phyloP scores from a whole-genome alignment of 768 basidiomycete species.

The Lyophyllum atratum region DNA sequence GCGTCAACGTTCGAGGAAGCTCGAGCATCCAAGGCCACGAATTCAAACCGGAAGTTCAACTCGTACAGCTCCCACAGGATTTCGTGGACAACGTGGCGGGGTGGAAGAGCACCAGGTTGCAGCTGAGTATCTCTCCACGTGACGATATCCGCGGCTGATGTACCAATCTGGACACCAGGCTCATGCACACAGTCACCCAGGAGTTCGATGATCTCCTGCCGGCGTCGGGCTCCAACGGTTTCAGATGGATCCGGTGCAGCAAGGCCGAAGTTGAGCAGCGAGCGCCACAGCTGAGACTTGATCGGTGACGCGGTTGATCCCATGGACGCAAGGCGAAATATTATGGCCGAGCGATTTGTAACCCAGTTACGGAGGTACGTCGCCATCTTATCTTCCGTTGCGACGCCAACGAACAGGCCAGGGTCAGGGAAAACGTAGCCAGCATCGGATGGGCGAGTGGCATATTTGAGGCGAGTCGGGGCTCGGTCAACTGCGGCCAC shows the following conservation, averaged over 20 bases:
- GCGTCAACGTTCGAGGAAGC: background rate
- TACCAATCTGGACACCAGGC: background rate
- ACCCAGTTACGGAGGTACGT: slow-evolving; percentile 1
- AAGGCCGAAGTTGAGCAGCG: background rate
- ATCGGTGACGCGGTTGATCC: background rate
- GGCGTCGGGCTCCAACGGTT: background rate
- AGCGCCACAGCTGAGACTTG: background rate
- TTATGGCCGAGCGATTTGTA: background rate
- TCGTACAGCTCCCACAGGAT: slow-evolving; percentile 6
- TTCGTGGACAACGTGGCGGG: background rate
- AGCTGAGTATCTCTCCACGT: background rate
- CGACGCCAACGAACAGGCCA: background rate
- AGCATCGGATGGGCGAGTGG: background rate
- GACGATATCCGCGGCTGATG: background rate
- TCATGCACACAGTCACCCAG: background rate
- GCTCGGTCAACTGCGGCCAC: background rate
- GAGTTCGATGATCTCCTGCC: background rate
- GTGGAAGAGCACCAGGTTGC: background rate
- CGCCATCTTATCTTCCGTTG: background rate
- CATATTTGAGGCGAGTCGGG: background rate
- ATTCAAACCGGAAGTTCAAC: slow-evolving; percentile 9
- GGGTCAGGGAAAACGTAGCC: slow-evolving; percentile 5
- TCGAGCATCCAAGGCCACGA: background rate
- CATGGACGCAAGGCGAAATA: background rate
- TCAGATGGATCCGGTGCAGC: background rate